Evolutionary conservation across 1,284 basidiomycete species (phyloP), one percentile per base, ranked within the genome.

Genomic region (Moniliophthora roreri): DNA sequence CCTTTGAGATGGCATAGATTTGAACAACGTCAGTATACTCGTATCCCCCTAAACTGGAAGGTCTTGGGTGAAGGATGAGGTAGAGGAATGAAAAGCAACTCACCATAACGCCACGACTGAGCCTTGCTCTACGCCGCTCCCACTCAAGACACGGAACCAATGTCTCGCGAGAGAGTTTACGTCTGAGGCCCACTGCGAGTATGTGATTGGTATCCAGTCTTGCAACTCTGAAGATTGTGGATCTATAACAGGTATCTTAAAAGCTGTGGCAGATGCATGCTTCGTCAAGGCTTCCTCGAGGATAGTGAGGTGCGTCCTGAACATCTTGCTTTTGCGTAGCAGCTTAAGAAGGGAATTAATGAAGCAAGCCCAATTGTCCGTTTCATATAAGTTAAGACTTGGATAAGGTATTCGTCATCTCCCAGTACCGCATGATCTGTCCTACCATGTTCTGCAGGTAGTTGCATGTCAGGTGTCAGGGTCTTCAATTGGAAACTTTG

Each of bases 41-140:
- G 66, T 80, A 76, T 2, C 84, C 84, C 24, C 76, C 73, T 7
- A 87, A 66, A 83, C 84, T 87, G 37, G 6, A 50, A 49, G 56
- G 51, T 50, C 39, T 21, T 32, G 35, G 53, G 35, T 4, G 38
- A 28, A 23, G 32, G 20, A 4, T 41, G 39, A 20, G 8, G 35
- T 46, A 37, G 16, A 64, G 28, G 6, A 16, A 18, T 8, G 51
- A 37, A 44, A n/a, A 24, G 26, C 18, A 46, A 59, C 76, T 55
- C 52, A 85, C 84, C 85, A 87, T 41, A 87, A 57, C n/a, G 83
- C 84, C 16, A 87, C 70, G 28, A 85, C 80, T 16, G 82, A 78
- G 38, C 76, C 69, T 37, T 67, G 66, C 21, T 65, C 52, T 44
- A 85, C 64, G 24, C 71, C 74, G 28, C 69, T 65, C 34, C 70